Conservation (phyloP, 179 eudicot species). For the Camellia oleifera region DNA sequence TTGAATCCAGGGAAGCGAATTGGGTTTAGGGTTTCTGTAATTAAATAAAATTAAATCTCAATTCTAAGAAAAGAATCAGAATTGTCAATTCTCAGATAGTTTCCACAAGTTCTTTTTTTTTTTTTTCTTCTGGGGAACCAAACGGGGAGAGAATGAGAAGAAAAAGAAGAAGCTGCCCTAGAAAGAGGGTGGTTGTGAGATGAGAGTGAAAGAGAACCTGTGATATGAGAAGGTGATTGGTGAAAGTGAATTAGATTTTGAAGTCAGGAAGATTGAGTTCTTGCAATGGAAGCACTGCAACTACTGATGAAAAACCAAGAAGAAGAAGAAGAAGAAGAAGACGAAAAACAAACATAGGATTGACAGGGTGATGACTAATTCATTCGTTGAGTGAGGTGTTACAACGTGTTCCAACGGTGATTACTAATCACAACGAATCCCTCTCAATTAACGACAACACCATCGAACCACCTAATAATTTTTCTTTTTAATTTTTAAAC, state of each 20-base stretch:
- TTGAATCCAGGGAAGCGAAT: neutral
- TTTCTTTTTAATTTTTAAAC: neutral
- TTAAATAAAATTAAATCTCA: no score
- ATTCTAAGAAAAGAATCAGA: neutral
- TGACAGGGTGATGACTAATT: no score
- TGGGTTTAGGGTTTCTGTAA: neutral
- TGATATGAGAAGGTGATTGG: neutral
- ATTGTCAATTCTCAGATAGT: neutral
- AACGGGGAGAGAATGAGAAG: neutral
- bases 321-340: neutral
- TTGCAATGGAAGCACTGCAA: neutral
- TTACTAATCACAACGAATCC: neutral
- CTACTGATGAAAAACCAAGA: no score
- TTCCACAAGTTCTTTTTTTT: neutral
- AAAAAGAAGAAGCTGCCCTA: no score
- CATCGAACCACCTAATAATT: neutral
- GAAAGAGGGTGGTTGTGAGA: no score
- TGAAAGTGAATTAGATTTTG: neutral
- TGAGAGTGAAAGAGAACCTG: neutral
- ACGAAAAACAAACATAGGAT: neutral
- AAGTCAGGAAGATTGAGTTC: neutral
- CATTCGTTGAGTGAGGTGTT: neutral
- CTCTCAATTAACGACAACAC: neutral
- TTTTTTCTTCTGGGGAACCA: neutral
- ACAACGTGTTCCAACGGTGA: neutral